Base-by-base conservation (phyloP, 2,329 filamentous ascomycete genomes). In the Penicillium sclerotigenum region DNA sequence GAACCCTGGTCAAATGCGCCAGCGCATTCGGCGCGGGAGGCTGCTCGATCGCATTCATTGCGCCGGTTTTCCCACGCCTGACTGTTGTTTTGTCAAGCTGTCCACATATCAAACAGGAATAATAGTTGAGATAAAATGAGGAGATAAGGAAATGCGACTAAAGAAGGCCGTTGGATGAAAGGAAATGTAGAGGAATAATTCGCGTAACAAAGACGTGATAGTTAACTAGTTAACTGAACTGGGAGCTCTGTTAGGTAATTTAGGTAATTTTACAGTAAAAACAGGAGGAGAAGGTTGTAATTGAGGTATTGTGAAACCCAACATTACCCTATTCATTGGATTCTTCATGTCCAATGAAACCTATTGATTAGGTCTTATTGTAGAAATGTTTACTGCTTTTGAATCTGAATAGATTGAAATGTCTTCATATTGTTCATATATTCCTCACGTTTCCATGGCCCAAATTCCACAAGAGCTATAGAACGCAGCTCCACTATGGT, bases 21-120 rank as follows among this genome's bases (percentile, higher is more conserved):
- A 65, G 58, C 46, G 59, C 53, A 52, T 65, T 64, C 38, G 68
- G 58, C 29, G 58, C 59, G 38, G 61, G 55, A 56, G 64, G 60
- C 50, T 62, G 59, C 33, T 65, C 60, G 56, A 55, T 62, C 51
- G 61, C 60, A 56, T 71, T 66, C 68, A 74, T 65, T 63, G 59
- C 60, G 57, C 58, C 56, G 52, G 58, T 50, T 53, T 47, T 52
- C 49, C 37, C 57, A 54, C 20, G 36, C 49, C 43, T 26, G 45
- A 29, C 40, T 52, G 51, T 42, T 50, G 26, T 46, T 56, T 42
- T 43, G 37, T 49, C 55, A 38, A 40, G 24, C 20, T 36, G 18
- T 20, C 11, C n/a, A 50, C 49, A 62, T 47, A 9, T 34, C 43
- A 36, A 41, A 24, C 42, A 9, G n/a, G n/a, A 51, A 22, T 4